These are phyloP conservation scores for Eucalyptus sp. DNA, from an alignment of 345 rosid genomes.

Conservation along the genomic window DNA sequence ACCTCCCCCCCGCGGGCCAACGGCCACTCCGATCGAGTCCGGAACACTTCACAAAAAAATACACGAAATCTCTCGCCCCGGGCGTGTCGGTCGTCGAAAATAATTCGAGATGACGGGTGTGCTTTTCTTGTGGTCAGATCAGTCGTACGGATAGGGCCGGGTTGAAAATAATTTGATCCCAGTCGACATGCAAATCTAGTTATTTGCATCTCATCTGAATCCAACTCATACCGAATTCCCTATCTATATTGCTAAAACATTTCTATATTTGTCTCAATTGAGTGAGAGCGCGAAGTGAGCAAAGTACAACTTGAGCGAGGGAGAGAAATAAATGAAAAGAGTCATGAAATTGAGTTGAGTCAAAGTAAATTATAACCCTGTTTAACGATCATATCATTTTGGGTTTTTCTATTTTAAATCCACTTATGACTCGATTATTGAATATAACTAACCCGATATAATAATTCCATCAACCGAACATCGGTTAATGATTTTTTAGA, in stretches of 20 bases:
- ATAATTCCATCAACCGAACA: fast-evolving
- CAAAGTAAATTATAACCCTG: fast-evolving
- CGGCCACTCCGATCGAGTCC: not conserved
- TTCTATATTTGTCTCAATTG: fast-evolving
- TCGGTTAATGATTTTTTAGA: not conserved
- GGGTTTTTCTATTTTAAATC: fast-evolving
- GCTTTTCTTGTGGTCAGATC: not conserved
- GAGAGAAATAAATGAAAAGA: not conserved
- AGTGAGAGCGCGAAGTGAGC: fast-evolving
- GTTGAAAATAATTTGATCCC: fast-evolving
- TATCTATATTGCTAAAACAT: fast-evolving
- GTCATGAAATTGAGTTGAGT: fast-evolving
- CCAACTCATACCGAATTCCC: fast-evolving
- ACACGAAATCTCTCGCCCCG: not conserved
- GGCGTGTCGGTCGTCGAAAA: not conserved
- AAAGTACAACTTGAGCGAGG: not conserved
- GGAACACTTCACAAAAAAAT: not conserved
- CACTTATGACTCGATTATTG: fast-evolving
- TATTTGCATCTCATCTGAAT: too few relatives aligned
- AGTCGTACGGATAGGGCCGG: not conserved
- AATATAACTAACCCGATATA: fast-evolving
- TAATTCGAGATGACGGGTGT: too few relatives aligned
- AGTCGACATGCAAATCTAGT: fast-evolving
- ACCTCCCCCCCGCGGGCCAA: not conserved
- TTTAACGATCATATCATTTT: fast-evolving